Percentiles rank a stretch among this genome's conserved stretches.
phyloP scores from a whole-genome alignment of 306 rosid genomes.

The Fagus sylvatica region DNA sequence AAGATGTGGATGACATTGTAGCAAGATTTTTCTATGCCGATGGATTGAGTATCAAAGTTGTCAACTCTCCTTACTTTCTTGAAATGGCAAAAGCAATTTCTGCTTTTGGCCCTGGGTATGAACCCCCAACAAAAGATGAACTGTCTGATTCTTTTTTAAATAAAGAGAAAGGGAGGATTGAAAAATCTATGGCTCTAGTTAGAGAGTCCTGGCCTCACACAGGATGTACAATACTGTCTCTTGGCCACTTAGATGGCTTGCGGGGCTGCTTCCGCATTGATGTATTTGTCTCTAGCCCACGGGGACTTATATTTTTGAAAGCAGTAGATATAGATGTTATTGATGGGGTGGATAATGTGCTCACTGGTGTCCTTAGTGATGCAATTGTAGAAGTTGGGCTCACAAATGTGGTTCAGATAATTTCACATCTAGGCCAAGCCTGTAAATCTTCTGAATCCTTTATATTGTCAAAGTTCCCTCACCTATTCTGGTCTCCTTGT shows the following conservation, averaged over 20 bases:
- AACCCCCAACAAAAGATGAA: slow-evolving; percentile 43
- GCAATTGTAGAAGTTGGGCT: slow-evolving; percentile 39
- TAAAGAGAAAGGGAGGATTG: slow-evolving; percentile 57
- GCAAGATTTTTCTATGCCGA: slow-evolving; percentile 55
- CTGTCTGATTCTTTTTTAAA: slow-evolving; percentile 40
- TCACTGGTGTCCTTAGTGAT: slow-evolving; percentile 40
- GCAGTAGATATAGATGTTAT: slow-evolving; percentile 33
- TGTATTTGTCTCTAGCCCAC: slow-evolving; percentile 52
- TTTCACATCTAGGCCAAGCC: slow-evolving; percentile 44
- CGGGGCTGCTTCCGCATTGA: slow-evolving; percentile 40
- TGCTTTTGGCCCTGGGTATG: slow-evolving; percentile 54
- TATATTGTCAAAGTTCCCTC: slow-evolving; percentile 46
- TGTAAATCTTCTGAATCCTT: slow-evolving; percentile 31
- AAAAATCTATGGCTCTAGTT: slow-evolving; percentile 43
- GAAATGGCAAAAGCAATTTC: slow-evolving; percentile 54
- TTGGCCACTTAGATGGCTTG: slow-evolving; percentile 32
- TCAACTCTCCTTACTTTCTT: slow-evolving; percentile 49
- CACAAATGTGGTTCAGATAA: slow-evolving; percentile 52
- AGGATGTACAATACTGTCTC: slow-evolving; percentile 52
- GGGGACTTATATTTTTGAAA: slow-evolving; percentile 51
- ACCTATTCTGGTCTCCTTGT: slow-evolving; percentile 54
- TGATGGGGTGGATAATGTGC: slow-evolving; percentile 32
- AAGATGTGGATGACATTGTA: slow-evolving; percentile 49
- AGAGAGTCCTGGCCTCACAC: slow-evolving; percentile 60
- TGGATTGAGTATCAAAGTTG: slow-evolving; percentile 37